Evolutionary conservation across 169 alveolate genomes (phyloP).

Genomic region (Plasmodium vivax): DNA sequence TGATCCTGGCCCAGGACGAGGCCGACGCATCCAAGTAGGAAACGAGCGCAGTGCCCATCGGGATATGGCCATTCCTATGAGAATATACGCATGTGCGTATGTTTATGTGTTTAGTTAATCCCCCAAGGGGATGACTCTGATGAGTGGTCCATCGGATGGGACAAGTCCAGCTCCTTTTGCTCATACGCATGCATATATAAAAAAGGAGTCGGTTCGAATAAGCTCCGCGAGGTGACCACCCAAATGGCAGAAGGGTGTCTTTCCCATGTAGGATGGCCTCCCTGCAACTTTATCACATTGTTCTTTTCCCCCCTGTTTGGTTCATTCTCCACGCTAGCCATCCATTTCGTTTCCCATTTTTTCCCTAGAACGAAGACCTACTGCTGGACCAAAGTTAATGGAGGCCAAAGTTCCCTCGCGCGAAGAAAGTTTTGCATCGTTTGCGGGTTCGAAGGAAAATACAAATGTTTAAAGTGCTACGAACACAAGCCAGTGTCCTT

Average conservation of each 20-base stretch:
- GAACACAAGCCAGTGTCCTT: slow-evolving; percentile 75
- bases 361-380: slow-evolving; percentile 75
- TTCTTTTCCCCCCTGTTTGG: neutral
- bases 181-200: neutral
- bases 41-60: neutral
- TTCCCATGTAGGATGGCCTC: neutral
- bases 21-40: slow-evolving; percentile 83
- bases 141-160: neutral
- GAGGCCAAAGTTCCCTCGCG: slow-evolving; percentile 76
- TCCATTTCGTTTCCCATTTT: neutral
- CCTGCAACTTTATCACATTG: neutral
- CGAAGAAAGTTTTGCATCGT: slow-evolving; percentile 81
- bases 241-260: neutral
- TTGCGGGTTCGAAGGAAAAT: slow-evolving; percentile 84
- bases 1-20: slow-evolving; percentile 83
- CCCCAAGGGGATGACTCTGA: neutral
- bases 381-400: slow-evolving; percentile 83
- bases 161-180: neutral
- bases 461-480: slow-evolving; percentile 83
- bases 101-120: neutral
- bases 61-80: neutral
- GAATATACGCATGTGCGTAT: slow-evolving; percentile 19
- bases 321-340: neutral
- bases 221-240: neutral
- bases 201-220: neutral